Conservation (phyloP, 108 stramenopile species). For the Nannochloropsis oceanica region DNA sequence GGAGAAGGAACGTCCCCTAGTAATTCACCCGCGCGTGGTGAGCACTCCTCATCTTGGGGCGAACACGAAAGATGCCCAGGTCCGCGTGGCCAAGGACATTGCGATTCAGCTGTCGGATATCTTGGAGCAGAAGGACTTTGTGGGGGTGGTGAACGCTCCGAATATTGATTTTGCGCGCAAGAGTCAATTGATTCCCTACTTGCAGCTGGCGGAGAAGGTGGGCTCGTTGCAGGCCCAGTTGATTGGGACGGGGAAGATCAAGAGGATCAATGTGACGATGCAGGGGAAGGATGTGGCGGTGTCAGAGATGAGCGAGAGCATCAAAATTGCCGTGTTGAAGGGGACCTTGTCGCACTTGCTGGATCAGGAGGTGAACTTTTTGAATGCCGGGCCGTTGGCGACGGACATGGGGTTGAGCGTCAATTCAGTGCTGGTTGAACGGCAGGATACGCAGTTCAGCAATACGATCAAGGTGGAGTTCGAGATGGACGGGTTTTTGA, state of each 20-base stretch:
- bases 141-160: conserved; percentile 43
- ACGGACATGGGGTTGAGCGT: conserved; percentile 38
- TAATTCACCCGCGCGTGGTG: conserved; percentile 35
- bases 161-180: conserved; percentile 37
- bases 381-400: conserved; percentile 31
- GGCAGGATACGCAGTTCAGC: conserved; percentile 27
- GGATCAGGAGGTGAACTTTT: conserved; percentile 37
- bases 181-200: conserved; percentile 18
- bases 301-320: conserved; percentile 34
- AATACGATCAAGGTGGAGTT: conserved; percentile 40
- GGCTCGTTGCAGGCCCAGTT: conserved; percentile 47
- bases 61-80: conserved; percentile 41
- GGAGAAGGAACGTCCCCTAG: conserved; percentile 29
- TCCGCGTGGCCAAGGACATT: conserved; percentile 42
- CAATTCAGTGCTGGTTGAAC: conserved; percentile 17
- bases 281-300: conserved; percentile 36
- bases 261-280: conserved; percentile 21
- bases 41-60: conserved; percentile 44
- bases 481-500: conserved; percentile 39
- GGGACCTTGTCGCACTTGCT: conserved; percentile 34
- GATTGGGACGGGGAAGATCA: conserved; percentile 35
- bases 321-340: conserved; percentile 40
- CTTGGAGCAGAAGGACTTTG: conserved; percentile 37
- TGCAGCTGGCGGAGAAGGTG: conserved; percentile 39
- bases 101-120: conserved; percentile 44